A percentile compares a stretch with the other conserved stretches of the same genome.
phyloP scores from a whole-genome alignment of 2,329 filamentous ascomycete genomes.

The Venturia aucupariae region DNA sequence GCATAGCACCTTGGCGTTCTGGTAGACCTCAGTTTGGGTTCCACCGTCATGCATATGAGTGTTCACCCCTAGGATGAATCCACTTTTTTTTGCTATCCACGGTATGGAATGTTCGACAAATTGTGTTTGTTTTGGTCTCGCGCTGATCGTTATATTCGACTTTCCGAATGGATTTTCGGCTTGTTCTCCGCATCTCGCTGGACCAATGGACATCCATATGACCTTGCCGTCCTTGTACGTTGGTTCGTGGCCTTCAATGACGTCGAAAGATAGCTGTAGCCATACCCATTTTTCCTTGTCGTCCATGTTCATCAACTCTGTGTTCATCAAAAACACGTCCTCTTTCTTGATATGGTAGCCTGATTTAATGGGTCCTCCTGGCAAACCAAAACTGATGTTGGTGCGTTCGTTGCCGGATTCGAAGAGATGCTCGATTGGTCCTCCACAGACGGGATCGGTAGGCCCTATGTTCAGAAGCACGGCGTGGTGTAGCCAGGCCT shows the following conservation, averaged over 20 bases:
- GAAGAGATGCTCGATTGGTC: conserved; percentile 8
- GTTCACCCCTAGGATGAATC: not conserved
- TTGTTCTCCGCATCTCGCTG: not conserved
- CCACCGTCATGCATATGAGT: conserved; percentile 12
- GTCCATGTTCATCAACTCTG: conserved; percentile 14
- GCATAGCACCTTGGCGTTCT: conserved; percentile 6
- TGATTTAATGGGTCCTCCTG: not conserved
- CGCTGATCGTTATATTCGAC: not conserved
- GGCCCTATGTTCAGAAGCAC: conserved; percentile 10
- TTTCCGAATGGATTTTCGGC: not conserved
- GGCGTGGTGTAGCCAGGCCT: conserved; percentile 10
- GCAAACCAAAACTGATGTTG: not conserved
- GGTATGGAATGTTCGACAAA: conserved; percentile 12
- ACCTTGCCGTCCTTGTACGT: conserved; percentile 11
- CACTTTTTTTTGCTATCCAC: not conserved
- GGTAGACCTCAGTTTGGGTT: not conserved
- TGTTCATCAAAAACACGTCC: conserved; percentile 7
- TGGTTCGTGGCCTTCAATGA: not conserved
- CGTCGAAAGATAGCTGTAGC: conserved; percentile 1
- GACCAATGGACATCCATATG: conserved; percentile 10
- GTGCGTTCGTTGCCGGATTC: conserved; percentile 11
- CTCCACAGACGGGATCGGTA: conserved; percentile 1
- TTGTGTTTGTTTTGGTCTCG: not conserved
- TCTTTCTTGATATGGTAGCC: conserved; percentile 5
- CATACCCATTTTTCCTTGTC: conserved; percentile 13